Evolutionary conservation across 2,329 filamentous ascomycete genomes (phyloP).

Genomic region (Fusarium buxicola): DNA sequence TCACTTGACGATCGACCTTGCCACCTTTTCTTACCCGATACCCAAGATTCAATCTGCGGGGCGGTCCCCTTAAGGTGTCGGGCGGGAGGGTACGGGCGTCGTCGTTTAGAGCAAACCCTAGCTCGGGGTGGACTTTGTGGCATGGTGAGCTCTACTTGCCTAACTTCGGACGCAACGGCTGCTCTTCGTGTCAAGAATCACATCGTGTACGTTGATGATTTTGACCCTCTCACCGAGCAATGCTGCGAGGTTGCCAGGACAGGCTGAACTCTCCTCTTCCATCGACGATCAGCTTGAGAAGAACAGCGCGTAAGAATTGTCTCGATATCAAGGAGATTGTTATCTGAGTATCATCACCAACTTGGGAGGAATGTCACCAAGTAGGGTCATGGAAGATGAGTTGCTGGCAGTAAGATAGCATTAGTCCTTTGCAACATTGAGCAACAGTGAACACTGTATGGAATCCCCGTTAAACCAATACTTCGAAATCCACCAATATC

Average conservation of each 20-base stretch:
- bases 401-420: too few relatives aligned
- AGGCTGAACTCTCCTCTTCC: neutral
- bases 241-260: neutral
- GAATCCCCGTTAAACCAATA: too few relatives aligned
- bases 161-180: neutral
- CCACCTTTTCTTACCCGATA: neutral
- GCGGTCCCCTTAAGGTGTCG: neutral
- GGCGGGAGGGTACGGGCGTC: neutral
- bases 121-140: neutral
- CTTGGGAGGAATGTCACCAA: too few relatives aligned
- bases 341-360: neutral
- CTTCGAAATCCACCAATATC: too few relatives aligned
- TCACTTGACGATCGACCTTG: neutral
- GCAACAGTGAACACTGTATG: too few relatives aligned
- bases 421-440: too few relatives aligned
- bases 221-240: neutral
- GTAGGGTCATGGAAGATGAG: too few relatives aligned
- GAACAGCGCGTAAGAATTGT: too few relatives aligned
- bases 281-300: too few relatives aligned
- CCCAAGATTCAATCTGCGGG: neutral
- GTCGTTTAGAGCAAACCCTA: neutral
- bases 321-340: too few relatives aligned
- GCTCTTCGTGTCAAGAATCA: neutral
- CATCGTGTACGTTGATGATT: conserved; percentile 1
- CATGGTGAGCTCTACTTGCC: neutral